Conservation (phyloP, 495 filamentous ascomycete genomes). For the Aspergillus sclerotioniger region DNA sequence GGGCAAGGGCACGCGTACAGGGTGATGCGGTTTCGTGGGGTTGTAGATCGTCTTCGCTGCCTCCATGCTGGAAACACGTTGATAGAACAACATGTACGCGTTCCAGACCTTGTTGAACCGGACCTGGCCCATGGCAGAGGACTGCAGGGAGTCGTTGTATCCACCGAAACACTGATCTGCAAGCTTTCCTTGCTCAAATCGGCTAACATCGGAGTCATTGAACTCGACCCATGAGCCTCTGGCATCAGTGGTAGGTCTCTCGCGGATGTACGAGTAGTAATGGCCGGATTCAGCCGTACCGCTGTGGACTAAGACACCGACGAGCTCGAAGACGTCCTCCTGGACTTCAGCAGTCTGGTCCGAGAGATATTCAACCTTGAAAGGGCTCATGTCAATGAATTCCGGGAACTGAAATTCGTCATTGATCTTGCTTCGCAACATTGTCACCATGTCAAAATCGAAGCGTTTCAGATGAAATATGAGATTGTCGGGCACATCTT, state of each 20-base stretch:
- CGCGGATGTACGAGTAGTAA: slow-evolving; percentile 93
- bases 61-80: slow-evolving; percentile 68
- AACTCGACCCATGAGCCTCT: slow-evolving; percentile 79
- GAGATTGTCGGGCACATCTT: slow-evolving; percentile 89
- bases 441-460: slow-evolving; percentile 84
- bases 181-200: slow-evolving; percentile 73
- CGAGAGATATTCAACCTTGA: slow-evolving; percentile 82
- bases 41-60: slow-evolving; percentile 27
- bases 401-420: slow-evolving; percentile 87
- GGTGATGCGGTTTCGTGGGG: slow-evolving; percentile 34
- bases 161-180: slow-evolving; percentile 81
- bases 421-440: slow-evolving; percentile 90
- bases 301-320: slow-evolving; percentile 87
- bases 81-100: slow-evolving; percentile 98
- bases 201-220: slow-evolving; percentile 79
- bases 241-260: slow-evolving; percentile 58
- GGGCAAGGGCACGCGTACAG: slow-evolving; percentile 58
- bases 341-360: slow-evolving; percentile 51
- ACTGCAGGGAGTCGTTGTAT: slow-evolving; percentile 47
- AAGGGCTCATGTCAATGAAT: slow-evolving; percentile 84
- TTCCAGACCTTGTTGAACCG: slow-evolving; percentile 69
- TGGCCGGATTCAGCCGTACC: slow-evolving; percentile 94
- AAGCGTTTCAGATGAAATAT: slow-evolving; percentile 97
- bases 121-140: slow-evolving; percentile 38
- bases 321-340: slow-evolving; percentile 82